phyloP scores from a whole-genome alignment of 768 basidiomycete genomes.

The Pulveroboletus sp. region DNA sequence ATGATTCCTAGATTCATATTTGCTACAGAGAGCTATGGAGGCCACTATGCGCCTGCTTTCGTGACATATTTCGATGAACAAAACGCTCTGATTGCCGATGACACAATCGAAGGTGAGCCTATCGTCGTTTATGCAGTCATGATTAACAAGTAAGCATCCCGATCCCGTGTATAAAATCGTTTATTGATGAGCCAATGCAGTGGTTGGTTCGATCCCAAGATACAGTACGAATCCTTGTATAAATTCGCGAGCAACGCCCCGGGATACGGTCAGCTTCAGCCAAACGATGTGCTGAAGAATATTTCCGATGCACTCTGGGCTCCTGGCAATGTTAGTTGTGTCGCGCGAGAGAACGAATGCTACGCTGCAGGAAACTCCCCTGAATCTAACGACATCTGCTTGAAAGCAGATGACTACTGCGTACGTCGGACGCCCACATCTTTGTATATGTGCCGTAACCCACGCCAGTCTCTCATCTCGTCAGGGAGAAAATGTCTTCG shows the following conservation, averaged over 20 bases:
- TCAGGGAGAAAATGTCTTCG: slow-evolving; percentile 47
- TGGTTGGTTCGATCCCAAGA: too few species aligned
- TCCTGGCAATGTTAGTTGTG: slow-evolving; percentile 50
- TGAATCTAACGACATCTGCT: slow-evolving; percentile 55
- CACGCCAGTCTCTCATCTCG: background rate
- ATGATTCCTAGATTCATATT: slow-evolving; percentile 55
- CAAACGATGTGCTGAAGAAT: slow-evolving; percentile 39
- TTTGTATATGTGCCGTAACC: too few species aligned
- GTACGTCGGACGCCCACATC: slow-evolving; percentile 34
- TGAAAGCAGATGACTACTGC: slow-evolving; percentile 51
- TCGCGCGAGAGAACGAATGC: slow-evolving; percentile 53
- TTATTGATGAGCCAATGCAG: slow-evolving; percentile 37
- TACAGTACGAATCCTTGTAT: too few species aligned
- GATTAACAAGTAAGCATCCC: slow-evolving; percentile 52
- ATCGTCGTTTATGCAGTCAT: slow-evolving; percentile 58
- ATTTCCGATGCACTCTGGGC: slow-evolving; percentile 50
- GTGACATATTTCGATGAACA: slow-evolving; percentile 64
- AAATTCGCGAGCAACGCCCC: too few species aligned
- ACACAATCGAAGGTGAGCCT: slow-evolving; percentile 45
- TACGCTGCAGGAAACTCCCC: too few species aligned
- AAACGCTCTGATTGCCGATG: slow-evolving; percentile 48
- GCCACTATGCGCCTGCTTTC: too few species aligned
- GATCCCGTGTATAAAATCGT: background rate
- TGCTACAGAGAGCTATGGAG: slow-evolving; percentile 66
- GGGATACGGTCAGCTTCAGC: too few species aligned